phyloP scores from a whole-genome alignment of 108 stramenopile species.

The Cyclotella distinguenda region DNA sequence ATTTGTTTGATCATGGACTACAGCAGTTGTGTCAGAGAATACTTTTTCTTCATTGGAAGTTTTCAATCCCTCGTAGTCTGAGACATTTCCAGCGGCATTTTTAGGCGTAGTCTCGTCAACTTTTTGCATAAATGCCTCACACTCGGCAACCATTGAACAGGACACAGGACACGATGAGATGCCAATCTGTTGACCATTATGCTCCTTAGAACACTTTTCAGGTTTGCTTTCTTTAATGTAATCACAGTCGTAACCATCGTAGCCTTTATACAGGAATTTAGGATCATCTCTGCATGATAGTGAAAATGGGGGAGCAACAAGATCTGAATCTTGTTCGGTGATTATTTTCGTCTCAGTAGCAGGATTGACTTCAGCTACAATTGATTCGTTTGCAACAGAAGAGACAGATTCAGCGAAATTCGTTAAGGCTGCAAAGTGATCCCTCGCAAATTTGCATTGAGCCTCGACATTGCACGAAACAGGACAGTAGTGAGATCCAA shows the following conservation, averaged over 20 bases:
- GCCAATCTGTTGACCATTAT: slow-evolving; percentile 28
- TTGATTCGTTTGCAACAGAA: background rate
- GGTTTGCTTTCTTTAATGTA: slow-evolving; percentile 14
- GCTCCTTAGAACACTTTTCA: slow-evolving; percentile 31
- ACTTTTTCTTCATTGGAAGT: background rate
- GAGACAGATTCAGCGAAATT: background rate
- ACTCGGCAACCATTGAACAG: slow-evolving; percentile 35
- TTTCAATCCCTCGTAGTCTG: background rate
- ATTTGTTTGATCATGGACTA: background rate
- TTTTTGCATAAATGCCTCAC: no score
- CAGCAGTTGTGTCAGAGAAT: background rate
- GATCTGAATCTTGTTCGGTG: no score
- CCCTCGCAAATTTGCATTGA: slow-evolving; percentile 9
- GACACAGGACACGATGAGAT: slow-evolving; percentile 21
- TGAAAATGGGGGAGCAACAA: no score
- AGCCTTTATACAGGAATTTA: slow-evolving; percentile 26
- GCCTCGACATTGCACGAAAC: slow-evolving; percentile 4
- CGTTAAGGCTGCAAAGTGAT: background rate
- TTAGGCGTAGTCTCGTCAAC: no score
- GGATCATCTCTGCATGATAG: slow-evolving; percentile 30
- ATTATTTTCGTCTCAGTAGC: no score
- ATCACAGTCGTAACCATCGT: slow-evolving; percentile 19
- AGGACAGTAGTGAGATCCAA: slow-evolving; percentile 15
- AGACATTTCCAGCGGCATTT: no score
- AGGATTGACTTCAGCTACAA: background rate